phyloP scores from a whole-genome alignment of 768 basidiomycete genomes.

The Suillus subluteus region DNA sequence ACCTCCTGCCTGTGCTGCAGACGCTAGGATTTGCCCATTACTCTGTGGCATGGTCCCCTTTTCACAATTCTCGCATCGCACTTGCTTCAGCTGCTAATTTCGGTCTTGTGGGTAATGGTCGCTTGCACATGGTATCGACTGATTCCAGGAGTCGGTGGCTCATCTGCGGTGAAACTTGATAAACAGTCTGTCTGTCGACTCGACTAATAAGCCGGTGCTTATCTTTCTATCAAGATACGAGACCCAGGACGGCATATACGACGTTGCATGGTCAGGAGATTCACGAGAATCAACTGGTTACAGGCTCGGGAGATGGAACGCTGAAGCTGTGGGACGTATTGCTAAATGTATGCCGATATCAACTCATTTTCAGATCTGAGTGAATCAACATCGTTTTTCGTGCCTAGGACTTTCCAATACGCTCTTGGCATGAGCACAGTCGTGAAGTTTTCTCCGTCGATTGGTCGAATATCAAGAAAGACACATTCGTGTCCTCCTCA shows the following conservation, averaged over 20 bases:
- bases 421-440: constrained; percentile 92
- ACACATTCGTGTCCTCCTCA: constrained; percentile 81
- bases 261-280: constrained; percentile 94
- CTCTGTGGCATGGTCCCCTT: constrained; percentile 82
- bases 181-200: constrained; percentile 60
- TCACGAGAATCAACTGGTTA: constrained; percentile 91
- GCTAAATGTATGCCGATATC: constrained; percentile 62
- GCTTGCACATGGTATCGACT: constrained; percentile 73
- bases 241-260: constrained; percentile 88
- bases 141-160: constrained; percentile 47
- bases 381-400: constrained; percentile 25
- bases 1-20: constrained; percentile 57
- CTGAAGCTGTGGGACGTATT: constrained; percentile 89
- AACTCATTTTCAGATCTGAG: neutral
- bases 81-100: constrained; percentile 90
- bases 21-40: constrained; percentile 89
- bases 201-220: constrained; percentile 13
- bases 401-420: constrained; percentile 82
- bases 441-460: constrained; percentile 93
- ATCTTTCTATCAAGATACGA: constrained; percentile 64
- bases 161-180: constrained; percentile 54
- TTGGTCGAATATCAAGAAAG: constrained; percentile 94
- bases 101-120: constrained; percentile 93
- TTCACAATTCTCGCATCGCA: constrained; percentile 73
- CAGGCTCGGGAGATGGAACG: constrained; percentile 89